Evolutionary conservation across 306 rosid genomes (phyloP), one percentile per base, ranked within the genome.

Genomic region (Cicer yamashitae): DNA sequence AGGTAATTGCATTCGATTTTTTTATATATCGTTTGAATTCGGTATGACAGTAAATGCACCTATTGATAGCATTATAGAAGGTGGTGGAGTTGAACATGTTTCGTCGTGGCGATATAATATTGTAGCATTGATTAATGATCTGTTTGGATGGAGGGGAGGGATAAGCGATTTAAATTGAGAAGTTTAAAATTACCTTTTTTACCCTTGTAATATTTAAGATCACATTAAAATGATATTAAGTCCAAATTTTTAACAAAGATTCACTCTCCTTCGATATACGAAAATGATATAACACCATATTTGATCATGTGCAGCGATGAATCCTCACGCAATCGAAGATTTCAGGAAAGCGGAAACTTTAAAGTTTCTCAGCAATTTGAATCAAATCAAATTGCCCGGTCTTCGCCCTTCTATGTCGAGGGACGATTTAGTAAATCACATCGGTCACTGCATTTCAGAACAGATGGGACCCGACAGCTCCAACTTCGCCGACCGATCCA

Each of bases 341-440:
- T 75, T 77, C 50, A 81, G 64, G 78, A 67, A 74, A 82, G 80
- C 78, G 0, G 81, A 82, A 44, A 83, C 84, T 25, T 52, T 82
- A 46, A 89, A 83, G 88, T 63, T 82, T 30, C 84, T 77, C 6
- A 79, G 75, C 74, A 85, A 82, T 38, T 82, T 86, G 77, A 84
- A 88, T 73, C 90, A 87, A 77, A 86, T 89, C 5, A 89, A 82
- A 81, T 83, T 89, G 60, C 90, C 93, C 2, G 91, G 93, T 60
- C 85, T 89, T 61, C 86, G 81, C 20, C 78, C 90, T 10, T 89
- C 90, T 0, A 89, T 91, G 91, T 91, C 97, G 17, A 84, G 86
- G 93, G 84, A 84, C 7, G 96, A 91, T 85, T 63, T 91, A 7
- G 88, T 87, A 6, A 86, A 30, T 82, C 96, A 86, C 80, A 83